Evolutionary conservation across 2,329 filamentous ascomycete genomes (phyloP), one percentile per base, ranked within the genome.

Genomic region (Neospermospora avenae): DNA sequence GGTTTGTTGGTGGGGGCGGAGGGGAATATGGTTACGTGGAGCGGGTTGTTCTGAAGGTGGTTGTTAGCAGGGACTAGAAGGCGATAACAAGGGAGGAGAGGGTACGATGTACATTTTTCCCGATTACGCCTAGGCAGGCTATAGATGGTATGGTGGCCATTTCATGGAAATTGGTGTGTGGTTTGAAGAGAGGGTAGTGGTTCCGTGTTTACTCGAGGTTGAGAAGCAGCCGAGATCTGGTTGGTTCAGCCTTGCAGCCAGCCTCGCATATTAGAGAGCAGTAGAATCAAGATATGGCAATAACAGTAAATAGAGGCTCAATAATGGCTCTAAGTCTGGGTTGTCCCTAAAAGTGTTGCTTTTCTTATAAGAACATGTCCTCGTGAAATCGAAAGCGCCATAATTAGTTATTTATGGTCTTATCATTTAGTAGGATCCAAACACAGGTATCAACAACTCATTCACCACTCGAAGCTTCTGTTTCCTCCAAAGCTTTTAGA

Each of bases 61-160:
- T 57, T 34, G 39, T 57, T 24, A 35, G 44, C 14, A 5, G 16
- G 57, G 25, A 28, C n/a, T 51, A 16, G 48, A 20, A 37, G 54
- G 10, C 3, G 53, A 22, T n/a, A n/a, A n/a, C n/a, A 20, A 22
- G 25, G 18, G 22, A 35, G 28, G 41, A 25, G 45, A 37, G 53
- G 42, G n/a, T n/a, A n/a, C n/a, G 35, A 74, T 81, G 69, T 81
- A 96, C 93, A 75, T 96, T 89, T 77, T 95, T 92, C 68, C 95
- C 93, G 70, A 99, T 96, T 55, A 98, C 82, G 75, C 92, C 93
- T 69, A 99, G 87, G 73, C 93, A 96, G 75, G 91, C 93, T 75
- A 98, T 95, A 37, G 89, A 91, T 31, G 93, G 88, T 70, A 85
- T 83, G 59, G 83, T 77, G 66, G 81, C 80, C 68, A 84, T 81